Conservation (phyloP, 371 early-diverging fungal genomes). For the Syncephalastrum sp. region DNA sequence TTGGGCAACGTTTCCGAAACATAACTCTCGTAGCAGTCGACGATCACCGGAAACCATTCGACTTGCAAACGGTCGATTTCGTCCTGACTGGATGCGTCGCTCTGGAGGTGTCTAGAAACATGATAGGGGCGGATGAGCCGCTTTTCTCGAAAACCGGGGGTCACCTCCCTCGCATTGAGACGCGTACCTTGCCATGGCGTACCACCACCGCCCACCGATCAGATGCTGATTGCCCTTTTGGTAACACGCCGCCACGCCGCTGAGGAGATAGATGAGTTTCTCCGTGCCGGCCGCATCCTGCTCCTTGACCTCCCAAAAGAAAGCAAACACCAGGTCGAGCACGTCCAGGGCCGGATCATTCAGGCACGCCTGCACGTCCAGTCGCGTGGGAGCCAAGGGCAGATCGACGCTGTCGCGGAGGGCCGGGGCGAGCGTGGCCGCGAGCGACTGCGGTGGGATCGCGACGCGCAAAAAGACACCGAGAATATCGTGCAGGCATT, state of each 20-base stretch:
- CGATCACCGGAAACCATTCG: too few species aligned
- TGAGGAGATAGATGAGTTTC: constrained; percentile 24
- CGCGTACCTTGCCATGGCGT: constrained; percentile 30
- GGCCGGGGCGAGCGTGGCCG: constrained; percentile 21
- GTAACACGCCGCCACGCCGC: constrained; percentile 20
- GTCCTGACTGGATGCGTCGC: too few species aligned
- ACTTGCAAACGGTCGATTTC: too few species aligned
- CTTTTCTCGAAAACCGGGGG: too few species aligned
- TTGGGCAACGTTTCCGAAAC: too few species aligned
- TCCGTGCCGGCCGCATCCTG: constrained; percentile 14
- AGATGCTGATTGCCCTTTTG: constrained; percentile 24
- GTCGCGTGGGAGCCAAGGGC: constrained; percentile 12
- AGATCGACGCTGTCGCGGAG: constrained; percentile 11
- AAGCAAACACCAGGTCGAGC: constrained; percentile 27
- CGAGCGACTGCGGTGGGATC: constrained; percentile 36
- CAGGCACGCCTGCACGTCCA: constrained; percentile 17
- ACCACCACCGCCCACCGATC: constrained; percentile 43
- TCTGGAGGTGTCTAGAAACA: too few species aligned
- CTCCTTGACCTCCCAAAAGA: constrained; percentile 24
- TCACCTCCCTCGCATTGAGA: too few species aligned
- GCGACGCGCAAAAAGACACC: constrained; percentile 40
- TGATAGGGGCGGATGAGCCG: too few species aligned
- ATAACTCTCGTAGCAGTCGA: too few species aligned
- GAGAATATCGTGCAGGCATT: constrained; percentile 33
- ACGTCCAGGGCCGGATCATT: constrained; percentile 21